Conservation (phyloP, 345 rosid species). For the Eucalyptus paniculata region DNA sequence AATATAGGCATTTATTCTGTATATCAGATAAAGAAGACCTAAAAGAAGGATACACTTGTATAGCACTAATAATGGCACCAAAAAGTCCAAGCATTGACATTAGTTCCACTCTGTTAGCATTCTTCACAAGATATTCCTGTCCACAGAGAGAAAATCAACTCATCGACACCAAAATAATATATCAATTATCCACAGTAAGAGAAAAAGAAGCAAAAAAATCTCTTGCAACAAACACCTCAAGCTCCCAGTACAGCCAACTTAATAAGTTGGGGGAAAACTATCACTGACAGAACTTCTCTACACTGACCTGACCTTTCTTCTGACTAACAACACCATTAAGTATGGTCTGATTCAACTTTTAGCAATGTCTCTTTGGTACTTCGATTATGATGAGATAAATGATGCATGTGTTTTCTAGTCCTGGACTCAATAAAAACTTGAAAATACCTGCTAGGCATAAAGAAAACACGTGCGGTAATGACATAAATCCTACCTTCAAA, state of each 20-base stretch:
- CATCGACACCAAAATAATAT: background rate
- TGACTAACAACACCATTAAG: background rate
- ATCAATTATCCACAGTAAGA: background rate
- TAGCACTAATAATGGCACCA: conserved; percentile 69
- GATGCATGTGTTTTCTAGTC: background rate
- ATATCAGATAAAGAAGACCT: background rate
- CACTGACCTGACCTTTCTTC: background rate
- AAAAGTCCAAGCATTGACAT: conserved; percentile 72
- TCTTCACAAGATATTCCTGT: conserved; percentile 82
- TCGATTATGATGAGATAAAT: background rate
- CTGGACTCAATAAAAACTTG: background rate
- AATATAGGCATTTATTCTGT: background rate
- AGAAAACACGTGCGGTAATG: background rate
- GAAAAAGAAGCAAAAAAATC: background rate
- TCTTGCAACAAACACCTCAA: background rate
- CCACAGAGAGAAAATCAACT: background rate
- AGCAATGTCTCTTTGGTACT: background rate
- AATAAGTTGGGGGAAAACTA: background rate
- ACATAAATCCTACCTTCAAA: background rate
- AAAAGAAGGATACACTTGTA: conserved; percentile 90
- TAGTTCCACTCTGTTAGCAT: conserved; percentile 68
- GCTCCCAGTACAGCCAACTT: background rate
- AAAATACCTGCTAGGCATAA: background rate
- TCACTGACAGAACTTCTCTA: background rate
- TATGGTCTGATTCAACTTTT: background rate